Evolutionary conservation across 108 stramenopile species (phyloP), one percentile per base, ranked within the genome.

Genomic region (Ochromonas danica): DNA sequence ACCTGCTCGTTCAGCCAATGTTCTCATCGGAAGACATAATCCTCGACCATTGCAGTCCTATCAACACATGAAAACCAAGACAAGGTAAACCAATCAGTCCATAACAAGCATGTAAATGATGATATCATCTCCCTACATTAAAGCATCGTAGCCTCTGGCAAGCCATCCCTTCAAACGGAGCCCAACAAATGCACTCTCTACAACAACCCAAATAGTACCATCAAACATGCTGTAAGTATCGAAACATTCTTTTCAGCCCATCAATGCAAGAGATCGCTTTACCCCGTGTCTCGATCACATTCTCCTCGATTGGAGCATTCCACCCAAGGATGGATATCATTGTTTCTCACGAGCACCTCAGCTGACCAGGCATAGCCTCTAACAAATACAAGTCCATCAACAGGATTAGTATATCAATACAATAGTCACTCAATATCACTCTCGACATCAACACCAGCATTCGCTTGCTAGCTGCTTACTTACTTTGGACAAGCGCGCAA

Each of bases 401-500:
- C n/a, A n/a, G n/a, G n/a, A n/a, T n/a, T n/a, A n/a, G n/a, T n/a
- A n/a, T n/a, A n/a, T 40, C 17, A 0, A 31, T 43, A 71, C 1
- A 35, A 1, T 1, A 1, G 65, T 1, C 0, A 1, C 17, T 40
- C 65, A 40, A 39, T 39, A 1, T 0, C n/a, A 10, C 25, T 14
- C 1, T 40, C 65, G 65, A 40, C 1, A 22, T 0, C 39, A 22
- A 22, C 17, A 22, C 65, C 39, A 1, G 22, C 0, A 10, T 0
- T 14, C 39, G 10, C 17, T 22, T 17, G 25, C 1, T 2, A 40
- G 1, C 0, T 67, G 25, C 3, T n/a, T 17, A 83, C 82, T 80
- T 42, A 84, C 84, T 81, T 86, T 22, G 88, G 88, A 79, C 88
- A 88, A 0, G 87, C 83, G 6, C 90, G 80, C 25, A 89, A 86